A percentile compares a stretch with the other conserved stretches of the same genome.
Evolutionary conservation across 805 yeast genomes (phyloP).

Genomic region (Myxozyma neotropica): DNA sequence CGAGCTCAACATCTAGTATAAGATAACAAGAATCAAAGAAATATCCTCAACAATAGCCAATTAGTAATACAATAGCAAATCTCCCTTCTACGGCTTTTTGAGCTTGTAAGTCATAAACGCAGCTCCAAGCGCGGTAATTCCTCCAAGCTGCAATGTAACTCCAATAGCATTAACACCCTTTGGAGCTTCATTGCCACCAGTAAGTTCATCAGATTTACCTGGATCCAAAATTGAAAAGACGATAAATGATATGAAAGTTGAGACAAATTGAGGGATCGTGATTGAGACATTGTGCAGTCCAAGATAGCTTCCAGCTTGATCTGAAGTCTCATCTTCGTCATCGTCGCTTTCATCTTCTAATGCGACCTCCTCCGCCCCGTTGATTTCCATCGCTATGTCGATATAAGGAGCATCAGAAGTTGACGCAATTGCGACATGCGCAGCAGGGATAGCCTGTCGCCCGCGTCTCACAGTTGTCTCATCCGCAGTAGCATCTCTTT

Average conservation of each 20-base stretch:
- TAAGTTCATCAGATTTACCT: slow-evolving; percentile 23
- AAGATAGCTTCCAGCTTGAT: slow-evolving; percentile 44
- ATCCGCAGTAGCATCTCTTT: slow-evolving; percentile 2
- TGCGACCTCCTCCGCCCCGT: not conserved
- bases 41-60: not conserved
- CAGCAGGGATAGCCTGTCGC: slow-evolving; percentile 15
- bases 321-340: slow-evolving; percentile 28
- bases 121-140: slow-evolving; percentile 43
- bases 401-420: not conserved
- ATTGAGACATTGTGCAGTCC: slow-evolving; percentile 48
- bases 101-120: slow-evolving; percentile 38
- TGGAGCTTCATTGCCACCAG: slow-evolving; percentile 35
- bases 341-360: slow-evolving; percentile 5
- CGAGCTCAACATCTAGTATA: no score
- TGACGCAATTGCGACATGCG: not conserved
- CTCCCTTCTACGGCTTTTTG: slow-evolving; percentile 5
- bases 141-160: slow-evolving; percentile 44
- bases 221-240: slow-evolving; percentile 41
- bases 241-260: slow-evolving; percentile 45
- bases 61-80: not conserved
- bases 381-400: not conserved
- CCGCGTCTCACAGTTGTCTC: slow-evolving; percentile 6
- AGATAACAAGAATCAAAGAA: not conserved
- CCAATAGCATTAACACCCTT: slow-evolving; percentile 45
- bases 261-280: slow-evolving; percentile 46